Percentiles rank a stretch among this genome's conserved stretches.
Conservation (phyloP, 1,284 basidiomycete species). For the Apiotrichum brassicae region DNA sequence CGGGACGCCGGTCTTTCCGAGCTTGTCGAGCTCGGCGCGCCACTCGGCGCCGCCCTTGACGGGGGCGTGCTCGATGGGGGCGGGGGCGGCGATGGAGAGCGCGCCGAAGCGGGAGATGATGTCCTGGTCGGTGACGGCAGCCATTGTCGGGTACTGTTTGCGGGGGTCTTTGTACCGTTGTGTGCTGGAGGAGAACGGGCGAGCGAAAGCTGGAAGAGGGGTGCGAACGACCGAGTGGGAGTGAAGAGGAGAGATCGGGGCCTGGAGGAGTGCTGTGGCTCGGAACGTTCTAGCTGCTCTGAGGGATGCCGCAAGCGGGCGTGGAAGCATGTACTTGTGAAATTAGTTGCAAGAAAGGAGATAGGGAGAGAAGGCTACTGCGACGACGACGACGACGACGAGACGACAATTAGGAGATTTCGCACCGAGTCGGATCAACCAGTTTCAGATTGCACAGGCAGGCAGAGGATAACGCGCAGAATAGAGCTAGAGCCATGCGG, state of each 20-base stretch:
- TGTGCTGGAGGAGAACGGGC: constrained; percentile 1
- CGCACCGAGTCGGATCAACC: no score
- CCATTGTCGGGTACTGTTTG: constrained; percentile 50
- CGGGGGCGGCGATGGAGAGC: constrained; percentile 37
- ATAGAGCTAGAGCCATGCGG: no score
- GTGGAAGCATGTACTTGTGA: constrained; percentile 12
- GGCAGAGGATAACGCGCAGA: no score
- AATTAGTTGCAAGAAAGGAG: no score
- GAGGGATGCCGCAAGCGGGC: constrained; percentile 15
- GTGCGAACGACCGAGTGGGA: no score
- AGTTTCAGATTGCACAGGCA: no score
- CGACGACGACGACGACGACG: no score
- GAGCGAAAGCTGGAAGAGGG: no score
- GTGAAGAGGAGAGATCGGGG: background rate
- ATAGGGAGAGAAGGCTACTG: no score
- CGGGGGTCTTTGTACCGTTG: background rate
- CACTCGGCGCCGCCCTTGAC: constrained; percentile 42
- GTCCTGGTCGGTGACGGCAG: constrained; percentile 69
- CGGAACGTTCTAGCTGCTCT: constrained; percentile 11
- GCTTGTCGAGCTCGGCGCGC: constrained; percentile 41
- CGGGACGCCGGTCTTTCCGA: constrained; percentile 24
- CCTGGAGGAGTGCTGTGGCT: background rate
- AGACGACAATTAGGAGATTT: no score
- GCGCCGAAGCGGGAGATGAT: constrained; percentile 44
- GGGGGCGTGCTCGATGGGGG: constrained; percentile 38